These are phyloP conservation scores for Flaveria linearis DNA, from an alignment of 129 eudicot species.

Conservation along the genomic window DNA sequence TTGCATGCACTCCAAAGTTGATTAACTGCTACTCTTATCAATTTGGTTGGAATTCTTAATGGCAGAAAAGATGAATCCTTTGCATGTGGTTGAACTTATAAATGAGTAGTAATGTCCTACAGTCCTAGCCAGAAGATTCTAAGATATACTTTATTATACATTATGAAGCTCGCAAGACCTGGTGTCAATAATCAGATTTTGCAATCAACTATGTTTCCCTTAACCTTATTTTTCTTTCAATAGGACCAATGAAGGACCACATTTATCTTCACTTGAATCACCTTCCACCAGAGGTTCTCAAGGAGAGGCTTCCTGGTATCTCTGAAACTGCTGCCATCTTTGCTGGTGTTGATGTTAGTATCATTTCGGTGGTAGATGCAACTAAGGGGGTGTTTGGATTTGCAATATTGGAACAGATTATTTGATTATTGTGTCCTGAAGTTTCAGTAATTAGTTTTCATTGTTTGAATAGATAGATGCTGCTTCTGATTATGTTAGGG, in stretches of 20 bases:
- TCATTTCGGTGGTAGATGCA: conserved; percentile 9
- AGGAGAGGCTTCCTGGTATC: conserved; percentile 99
- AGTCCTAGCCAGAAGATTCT: not conserved
- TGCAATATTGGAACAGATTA: not conserved
- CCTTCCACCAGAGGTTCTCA: conserved; percentile 96
- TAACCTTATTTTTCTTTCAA: conserved; percentile 24
- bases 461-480: not conserved
- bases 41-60: not conserved
- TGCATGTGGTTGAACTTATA: conserved; percentile 14
- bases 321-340: conserved; percentile 99
- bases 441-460: not conserved
- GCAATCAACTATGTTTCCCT: not conserved
- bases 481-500: not conserved
- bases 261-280: conserved; percentile 95
- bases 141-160: not conserved
- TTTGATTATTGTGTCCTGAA: not conserved
- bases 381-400: conserved; percentile 15
- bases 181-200: not conserved
- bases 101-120: not conserved
- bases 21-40: not conserved
- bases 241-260: conserved; percentile 96
- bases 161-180: conserved; percentile 15
- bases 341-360: conserved; percentile 93
- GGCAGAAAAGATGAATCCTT: conserved; percentile 5
- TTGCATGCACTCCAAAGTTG: conserved; percentile 3